Conservation (phyloP, 441 rosid species). For the Iberis amara region DNA sequence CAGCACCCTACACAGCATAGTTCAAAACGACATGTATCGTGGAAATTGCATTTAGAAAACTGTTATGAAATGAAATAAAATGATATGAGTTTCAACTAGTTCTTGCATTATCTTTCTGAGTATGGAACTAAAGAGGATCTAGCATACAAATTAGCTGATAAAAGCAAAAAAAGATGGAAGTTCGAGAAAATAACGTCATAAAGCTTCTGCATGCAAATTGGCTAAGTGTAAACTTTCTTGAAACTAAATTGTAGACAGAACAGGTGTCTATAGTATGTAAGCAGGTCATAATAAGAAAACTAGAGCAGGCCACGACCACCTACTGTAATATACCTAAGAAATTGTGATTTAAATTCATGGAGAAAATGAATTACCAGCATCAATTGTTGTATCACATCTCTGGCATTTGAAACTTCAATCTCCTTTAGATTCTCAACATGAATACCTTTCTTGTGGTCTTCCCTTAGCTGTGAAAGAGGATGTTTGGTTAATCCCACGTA, state of each 20-base stretch:
- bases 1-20: conserved; percentile 63
- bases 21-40: background rate
- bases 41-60: conserved; percentile 20
- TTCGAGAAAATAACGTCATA: conserved; percentile 3
- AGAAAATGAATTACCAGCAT: conserved; percentile 48
- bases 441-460: conserved; percentile 85
- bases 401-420: conserved; percentile 78
- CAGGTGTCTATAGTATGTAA: no score
- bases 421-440: conserved; percentile 93
- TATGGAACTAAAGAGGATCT: conserved; percentile 12
- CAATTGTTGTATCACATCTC: conserved; percentile 89
- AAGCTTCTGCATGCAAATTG: conserved; percentile 14
- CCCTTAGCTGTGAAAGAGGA: conserved; percentile 60
- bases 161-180: background rate
- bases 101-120: background rate
- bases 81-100: background rate
- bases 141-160: background rate
- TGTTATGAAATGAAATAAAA: background rate
- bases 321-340: background rate
- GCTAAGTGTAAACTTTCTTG: background rate
- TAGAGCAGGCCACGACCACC: conserved; percentile 1
- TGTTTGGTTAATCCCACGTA: conserved; percentile 8
- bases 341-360: background rate
- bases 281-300: no score
- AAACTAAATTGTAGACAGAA: conserved; percentile 1